Conservation (phyloP, 257 asterid species). For the Fraxinus anomala region DNA sequence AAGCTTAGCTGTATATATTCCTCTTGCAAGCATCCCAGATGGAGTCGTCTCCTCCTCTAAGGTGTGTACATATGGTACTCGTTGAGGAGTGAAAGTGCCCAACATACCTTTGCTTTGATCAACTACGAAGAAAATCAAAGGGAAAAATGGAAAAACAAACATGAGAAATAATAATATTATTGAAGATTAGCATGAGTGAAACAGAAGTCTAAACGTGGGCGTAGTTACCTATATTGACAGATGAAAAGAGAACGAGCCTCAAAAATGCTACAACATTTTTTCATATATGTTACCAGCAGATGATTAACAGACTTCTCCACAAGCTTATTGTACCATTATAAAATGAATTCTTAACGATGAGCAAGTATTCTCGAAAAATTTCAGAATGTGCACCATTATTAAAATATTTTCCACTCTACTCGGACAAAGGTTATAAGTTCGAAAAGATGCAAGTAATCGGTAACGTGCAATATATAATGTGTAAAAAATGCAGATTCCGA, state of each 20-base stretch:
- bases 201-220: background rate
- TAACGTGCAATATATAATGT: background rate
- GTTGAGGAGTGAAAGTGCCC: slow-evolving; percentile 78
- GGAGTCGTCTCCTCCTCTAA: slow-evolving; percentile 80
- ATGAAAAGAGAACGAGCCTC: background rate
- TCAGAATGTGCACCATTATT: background rate
- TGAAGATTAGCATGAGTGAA: background rate
- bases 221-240: background rate
- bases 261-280: background rate
- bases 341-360: background rate
- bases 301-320: background rate
- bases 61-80: slow-evolving; percentile 53
- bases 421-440: background rate
- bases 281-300: background rate
- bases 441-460: background rate
- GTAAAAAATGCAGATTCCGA: slow-evolving; percentile 11
- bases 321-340: background rate
- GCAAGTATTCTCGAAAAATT: background rate
- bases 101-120: slow-evolving; percentile 77
- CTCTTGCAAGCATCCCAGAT: slow-evolving; percentile 76
- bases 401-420: background rate
- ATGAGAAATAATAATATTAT: background rate
- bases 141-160: background rate
- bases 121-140: slow-evolving; percentile 42
- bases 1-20: slow-evolving; percentile 64